Conservation (phyloP, 83 land plant species). For the Picea engelmannii region DNA sequence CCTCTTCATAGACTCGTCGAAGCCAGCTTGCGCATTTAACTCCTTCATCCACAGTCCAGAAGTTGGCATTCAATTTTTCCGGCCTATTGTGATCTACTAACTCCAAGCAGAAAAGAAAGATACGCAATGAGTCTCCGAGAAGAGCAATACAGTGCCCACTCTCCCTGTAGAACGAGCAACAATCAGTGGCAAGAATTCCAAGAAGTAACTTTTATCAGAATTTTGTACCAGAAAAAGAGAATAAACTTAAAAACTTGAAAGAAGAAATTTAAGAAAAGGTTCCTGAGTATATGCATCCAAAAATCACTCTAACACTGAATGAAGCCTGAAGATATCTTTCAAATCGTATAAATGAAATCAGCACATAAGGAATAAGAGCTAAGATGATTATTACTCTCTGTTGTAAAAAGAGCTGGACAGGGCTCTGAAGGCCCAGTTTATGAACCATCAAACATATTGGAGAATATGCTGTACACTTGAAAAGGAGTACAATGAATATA, state of each 20-base stretch:
- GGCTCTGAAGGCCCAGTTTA: background rate
- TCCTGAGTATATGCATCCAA: background rate
- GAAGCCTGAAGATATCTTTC: background rate
- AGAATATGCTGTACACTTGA: background rate
- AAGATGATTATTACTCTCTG: background rate
- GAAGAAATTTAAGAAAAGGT: background rate
- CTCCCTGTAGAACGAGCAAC: conserved; percentile 28
- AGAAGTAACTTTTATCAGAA: background rate
- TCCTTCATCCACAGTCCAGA: conserved; percentile 57
- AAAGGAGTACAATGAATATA: background rate
- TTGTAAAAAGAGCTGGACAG: background rate
- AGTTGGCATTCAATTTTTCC: conserved; percentile 19
- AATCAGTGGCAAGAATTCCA: background rate
- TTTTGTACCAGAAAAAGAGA: background rate
- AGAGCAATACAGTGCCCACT: conserved; percentile 33
- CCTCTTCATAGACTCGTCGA: conserved; percentile 72
- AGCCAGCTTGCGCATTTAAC: conserved; percentile 58
- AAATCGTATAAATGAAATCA: background rate
- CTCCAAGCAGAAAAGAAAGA: conserved; percentile 57
- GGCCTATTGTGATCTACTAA: conserved; percentile 19
- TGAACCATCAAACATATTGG: background rate
- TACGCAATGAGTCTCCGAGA: conserved; percentile 49
- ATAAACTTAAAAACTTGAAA: background rate
- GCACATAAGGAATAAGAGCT: background rate
- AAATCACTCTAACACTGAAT: background rate